Conservation (phyloP, 2,329 filamentous ascomycete species). For the Zymoseptoria crescenta region DNA sequence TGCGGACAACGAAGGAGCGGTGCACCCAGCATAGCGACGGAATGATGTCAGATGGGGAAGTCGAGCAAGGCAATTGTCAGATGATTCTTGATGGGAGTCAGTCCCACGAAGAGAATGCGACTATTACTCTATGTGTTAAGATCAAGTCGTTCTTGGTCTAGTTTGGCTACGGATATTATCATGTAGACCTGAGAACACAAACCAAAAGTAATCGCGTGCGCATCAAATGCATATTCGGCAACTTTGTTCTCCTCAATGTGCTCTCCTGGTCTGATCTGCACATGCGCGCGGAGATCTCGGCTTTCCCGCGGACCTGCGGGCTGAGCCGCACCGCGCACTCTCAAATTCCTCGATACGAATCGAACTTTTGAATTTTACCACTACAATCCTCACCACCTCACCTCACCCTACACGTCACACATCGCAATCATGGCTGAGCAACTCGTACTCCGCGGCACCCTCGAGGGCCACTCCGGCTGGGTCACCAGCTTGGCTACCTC, state of each 20-base stretch:
- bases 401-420: not conserved
- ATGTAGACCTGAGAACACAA: no score
- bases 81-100: no score
- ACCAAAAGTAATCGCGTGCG: no score
- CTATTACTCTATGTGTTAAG: no score
- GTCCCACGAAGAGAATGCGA: no score
- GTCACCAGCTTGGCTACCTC: constrained; percentile 97
- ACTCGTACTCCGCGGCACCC: constrained; percentile 38
- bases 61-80: not conserved
- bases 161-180: no score
- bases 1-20: no score
- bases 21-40: no score
- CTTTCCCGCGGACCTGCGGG: not conserved
- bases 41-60: no score
- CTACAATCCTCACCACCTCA: not conserved
- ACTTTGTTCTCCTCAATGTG: not conserved
- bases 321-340: not conserved
- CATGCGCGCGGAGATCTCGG: not conserved
- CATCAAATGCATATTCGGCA: no score
- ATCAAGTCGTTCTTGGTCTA: no score
- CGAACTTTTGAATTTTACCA: not conserved
- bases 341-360: not conserved
- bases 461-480: constrained; percentile 94
- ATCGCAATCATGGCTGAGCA: constrained; percentile 32
- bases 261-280: not conserved